phyloP scores from a whole-genome alignment of 1,284 basidiomycete genomes.

The Papiliotrema fonsecae region DNA sequence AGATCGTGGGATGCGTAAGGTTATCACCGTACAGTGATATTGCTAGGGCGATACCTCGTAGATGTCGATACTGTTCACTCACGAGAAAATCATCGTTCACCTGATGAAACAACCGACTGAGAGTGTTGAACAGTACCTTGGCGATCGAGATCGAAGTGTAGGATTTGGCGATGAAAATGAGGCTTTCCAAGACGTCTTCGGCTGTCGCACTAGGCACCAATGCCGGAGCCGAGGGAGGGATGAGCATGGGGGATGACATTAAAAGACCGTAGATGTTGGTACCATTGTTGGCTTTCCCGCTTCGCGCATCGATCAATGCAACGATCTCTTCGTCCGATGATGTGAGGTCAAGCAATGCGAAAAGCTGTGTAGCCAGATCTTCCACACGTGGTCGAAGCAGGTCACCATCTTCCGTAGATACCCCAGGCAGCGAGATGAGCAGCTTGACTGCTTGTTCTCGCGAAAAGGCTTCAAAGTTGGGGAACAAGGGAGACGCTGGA shows the following conservation, averaged over 20 bases:
- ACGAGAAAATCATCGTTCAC: conserved; percentile 68
- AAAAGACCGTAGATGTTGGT: conserved; percentile 6
- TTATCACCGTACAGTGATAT: conserved; percentile 58
- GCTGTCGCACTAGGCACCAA: conserved; percentile 1
- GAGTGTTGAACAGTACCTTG: conserved; percentile 66
- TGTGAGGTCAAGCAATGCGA: conserved; percentile 3
- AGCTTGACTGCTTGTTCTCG: background rate
- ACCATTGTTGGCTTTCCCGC: background rate
- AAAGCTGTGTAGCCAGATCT: conserved; percentile 2
- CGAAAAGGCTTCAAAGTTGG: background rate
- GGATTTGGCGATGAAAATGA: conserved; percentile 7
- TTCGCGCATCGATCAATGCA: background rate
- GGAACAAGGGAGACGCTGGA: background rate
- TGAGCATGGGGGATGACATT: background rate
- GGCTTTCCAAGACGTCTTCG: conserved; percentile 8
- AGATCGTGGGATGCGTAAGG: conserved; percentile 58
- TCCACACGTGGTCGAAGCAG: background rate
- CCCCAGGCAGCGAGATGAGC: background rate
- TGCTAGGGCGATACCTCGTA: conserved; percentile 70
- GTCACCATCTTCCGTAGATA: background rate
- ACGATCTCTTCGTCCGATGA: background rate
- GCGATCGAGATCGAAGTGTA: conserved; percentile 11
- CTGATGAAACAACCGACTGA: conserved; percentile 66
- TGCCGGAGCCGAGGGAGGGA: background rate
- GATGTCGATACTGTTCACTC: conserved; percentile 74